Evolutionary conservation across 2,329 filamentous ascomycete genomes (phyloP).

Genomic region (Pseudogymnoascus sp.): DNA sequence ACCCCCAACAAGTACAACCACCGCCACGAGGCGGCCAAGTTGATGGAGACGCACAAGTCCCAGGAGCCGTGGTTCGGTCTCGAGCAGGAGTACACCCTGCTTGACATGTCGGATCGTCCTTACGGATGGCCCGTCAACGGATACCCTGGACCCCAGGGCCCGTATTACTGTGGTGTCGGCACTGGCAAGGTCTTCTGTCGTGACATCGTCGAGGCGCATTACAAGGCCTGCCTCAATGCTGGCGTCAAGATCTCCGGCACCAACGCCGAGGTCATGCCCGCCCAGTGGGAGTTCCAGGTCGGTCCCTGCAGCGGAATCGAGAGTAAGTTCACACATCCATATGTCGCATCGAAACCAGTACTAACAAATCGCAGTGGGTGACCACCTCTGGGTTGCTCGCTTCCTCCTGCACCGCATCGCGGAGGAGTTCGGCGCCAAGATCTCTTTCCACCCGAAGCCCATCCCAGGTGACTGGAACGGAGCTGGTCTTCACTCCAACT

Average conservation of each 20-base stretch:
- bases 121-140: constrained; percentile 83
- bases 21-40: constrained; percentile 80
- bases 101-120: constrained; percentile 77
- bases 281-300: constrained; percentile 97
- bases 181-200: constrained; percentile 95
- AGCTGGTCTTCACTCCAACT: constrained; percentile 87
- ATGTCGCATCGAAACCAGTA: not conserved
- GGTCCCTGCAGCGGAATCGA: constrained; percentile 81
- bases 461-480: constrained; percentile 97
- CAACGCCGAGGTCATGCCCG: constrained; percentile 98
- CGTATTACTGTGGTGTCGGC: constrained; percentile 97
- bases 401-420: constrained; percentile 86
- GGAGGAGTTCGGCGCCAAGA: constrained; percentile 93
- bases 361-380: constrained; percentile 58
- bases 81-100: constrained; percentile 94
- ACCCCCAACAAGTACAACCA: constrained; percentile 98
- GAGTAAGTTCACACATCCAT: constrained; percentile 44
- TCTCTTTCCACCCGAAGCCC: constrained; percentile 92
- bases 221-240: constrained; percentile 77
- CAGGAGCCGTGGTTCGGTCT: constrained; percentile 96
- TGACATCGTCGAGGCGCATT: constrained; percentile 94
- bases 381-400: constrained; percentile 90
- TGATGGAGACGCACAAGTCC: constrained; percentile 79
- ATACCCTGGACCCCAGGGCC: constrained; percentile 76
- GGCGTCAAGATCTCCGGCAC: constrained; percentile 93